Percentiles rank a stretch among this genome's conserved stretches.
Evolutionary conservation across 2,329 filamentous ascomycete species (phyloP).

Genomic region (Metarhizium humberi): DNA sequence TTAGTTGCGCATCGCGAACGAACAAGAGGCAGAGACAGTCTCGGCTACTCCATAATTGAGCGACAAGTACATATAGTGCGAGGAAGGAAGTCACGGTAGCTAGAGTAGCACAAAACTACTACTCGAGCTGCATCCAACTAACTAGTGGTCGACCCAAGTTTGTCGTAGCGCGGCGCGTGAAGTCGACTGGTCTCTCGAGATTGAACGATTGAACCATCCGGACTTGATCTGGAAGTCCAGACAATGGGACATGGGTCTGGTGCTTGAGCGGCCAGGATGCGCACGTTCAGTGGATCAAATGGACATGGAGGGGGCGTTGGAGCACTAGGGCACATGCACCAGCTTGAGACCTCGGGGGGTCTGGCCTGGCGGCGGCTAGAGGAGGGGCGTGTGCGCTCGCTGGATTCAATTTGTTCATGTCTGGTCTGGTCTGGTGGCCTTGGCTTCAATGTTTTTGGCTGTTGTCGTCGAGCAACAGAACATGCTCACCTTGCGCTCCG

Average conservation of each 20-base stretch:
- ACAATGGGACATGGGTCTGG: constrained; percentile 1
- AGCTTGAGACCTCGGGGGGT: no score
- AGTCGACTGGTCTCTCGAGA: background rate
- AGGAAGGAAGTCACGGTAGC: background rate
- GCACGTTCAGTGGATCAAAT: constrained; percentile 1
- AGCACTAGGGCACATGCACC: no score
- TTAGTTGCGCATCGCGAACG: constrained; percentile 9
- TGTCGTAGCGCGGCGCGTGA: background rate
- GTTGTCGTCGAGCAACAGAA: no score
- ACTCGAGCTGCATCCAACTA: no score
- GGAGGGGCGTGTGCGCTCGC: no score
- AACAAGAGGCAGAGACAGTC: background rate
- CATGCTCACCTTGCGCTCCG: background rate
- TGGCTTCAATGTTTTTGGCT: no score
- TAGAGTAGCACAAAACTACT: background rate
- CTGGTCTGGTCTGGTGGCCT: no score
- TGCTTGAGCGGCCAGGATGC: background rate
- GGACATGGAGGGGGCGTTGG: background rate
- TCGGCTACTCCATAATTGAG: background rate
- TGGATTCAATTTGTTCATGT: no score
- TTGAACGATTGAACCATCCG: background rate
- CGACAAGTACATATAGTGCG: background rate
- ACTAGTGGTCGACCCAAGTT: no score
- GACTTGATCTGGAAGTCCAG: constrained; percentile 4
- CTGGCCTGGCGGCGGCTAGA: background rate